Evolutionary conservation across 2,329 filamentous ascomycete species (phyloP).

Genomic region (Coleophoma cylindrospora): DNA sequence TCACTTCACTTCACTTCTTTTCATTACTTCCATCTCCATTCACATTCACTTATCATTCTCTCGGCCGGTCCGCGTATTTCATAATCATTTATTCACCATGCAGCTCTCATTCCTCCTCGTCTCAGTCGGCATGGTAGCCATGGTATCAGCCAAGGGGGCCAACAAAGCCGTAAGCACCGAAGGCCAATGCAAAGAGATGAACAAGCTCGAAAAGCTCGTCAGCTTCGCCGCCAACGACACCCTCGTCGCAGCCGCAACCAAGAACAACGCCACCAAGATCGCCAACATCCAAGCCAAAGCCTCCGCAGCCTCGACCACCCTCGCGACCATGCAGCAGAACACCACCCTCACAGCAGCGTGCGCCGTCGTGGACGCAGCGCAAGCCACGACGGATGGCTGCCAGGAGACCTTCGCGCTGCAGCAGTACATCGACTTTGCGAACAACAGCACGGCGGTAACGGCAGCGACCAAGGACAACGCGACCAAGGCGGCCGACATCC

Average conservation of each 20-base stretch:
- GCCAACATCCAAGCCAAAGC: slow-evolving; percentile 26
- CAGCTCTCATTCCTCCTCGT: background rate
- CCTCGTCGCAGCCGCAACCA: slow-evolving; percentile 22
- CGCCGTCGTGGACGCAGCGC: background rate
- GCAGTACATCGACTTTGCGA: slow-evolving; percentile 20
- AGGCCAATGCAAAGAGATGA: slow-evolving; percentile 18
- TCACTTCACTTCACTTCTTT: too few relatives aligned
- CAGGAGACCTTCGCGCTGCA: slow-evolving; percentile 21
- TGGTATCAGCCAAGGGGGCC: slow-evolving; percentile 26
- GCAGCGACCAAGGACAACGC: slow-evolving; percentile 24
- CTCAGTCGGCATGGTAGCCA: slow-evolving; percentile 16
- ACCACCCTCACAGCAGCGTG: slow-evolving; percentile 5
- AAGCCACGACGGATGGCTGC: slow-evolving; percentile 18
- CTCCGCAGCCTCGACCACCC: slow-evolving; percentile 19
- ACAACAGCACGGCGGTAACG: slow-evolving; percentile 26
- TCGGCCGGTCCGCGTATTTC: too few relatives aligned
- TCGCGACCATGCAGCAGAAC: slow-evolving; percentile 5
- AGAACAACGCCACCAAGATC: slow-evolving; percentile 27
- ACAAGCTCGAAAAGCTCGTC: slow-evolving; percentile 16
- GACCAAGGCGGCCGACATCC: slow-evolving; percentile 25
- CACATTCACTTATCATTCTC: too few relatives aligned
- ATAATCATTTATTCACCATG: too few relatives aligned
- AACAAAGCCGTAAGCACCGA: slow-evolving; percentile 24
- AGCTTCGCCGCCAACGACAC: slow-evolving; percentile 23
- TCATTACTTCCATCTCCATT: too few relatives aligned